Evolutionary conservation across 331 rosid genomes (phyloP).

Genomic region (Rosa hybrid): DNA sequence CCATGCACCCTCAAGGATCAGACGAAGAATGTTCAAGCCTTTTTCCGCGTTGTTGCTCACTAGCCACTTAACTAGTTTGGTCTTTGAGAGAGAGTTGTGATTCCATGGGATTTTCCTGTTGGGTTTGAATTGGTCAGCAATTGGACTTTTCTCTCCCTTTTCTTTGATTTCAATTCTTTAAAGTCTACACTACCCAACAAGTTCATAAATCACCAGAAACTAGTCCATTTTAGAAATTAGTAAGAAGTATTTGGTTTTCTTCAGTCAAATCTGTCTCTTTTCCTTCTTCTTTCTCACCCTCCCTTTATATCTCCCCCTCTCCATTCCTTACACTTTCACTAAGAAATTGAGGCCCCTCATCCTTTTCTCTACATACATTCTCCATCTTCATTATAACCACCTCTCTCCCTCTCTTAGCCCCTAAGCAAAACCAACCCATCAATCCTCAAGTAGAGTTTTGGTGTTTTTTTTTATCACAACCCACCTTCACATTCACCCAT

Average conservation of each 20-base stretch:
- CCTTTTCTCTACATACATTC: not conserved
- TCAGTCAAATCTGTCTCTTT: slow-evolving; percentile 44
- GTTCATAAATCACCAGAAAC: slow-evolving; percentile 1
- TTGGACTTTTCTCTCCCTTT: slow-evolving; percentile 2
- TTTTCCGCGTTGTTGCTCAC: slow-evolving; percentile 58
- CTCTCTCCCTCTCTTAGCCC: not conserved
- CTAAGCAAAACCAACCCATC: not conserved
- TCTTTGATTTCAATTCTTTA: not conserved
- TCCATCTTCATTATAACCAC: slow-evolving; percentile 6
- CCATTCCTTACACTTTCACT: slow-evolving; percentile 50
- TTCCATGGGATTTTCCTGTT: not conserved
- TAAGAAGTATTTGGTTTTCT: slow-evolving; percentile 7
- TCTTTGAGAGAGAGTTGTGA: not conserved
- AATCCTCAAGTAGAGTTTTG: slow-evolving; percentile 1
- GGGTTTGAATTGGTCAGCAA: slow-evolving; percentile 51
- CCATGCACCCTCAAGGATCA: not conserved
- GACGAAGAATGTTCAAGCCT: slow-evolving; percentile 49
- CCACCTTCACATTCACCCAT: not conserved
- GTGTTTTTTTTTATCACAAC: not conserved
- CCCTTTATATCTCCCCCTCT: slow-evolving; percentile 18
- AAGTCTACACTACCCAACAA: not conserved
- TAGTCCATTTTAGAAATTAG: slow-evolving; percentile 24
- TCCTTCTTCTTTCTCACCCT: slow-evolving; percentile 36
- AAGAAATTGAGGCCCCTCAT: slow-evolving; percentile 5
- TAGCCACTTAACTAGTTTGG: not conserved